These are phyloP conservation scores for Kuraishia molischiana DNA, from an alignment of 805 yeast species.

Conservation along the genomic window DNA sequence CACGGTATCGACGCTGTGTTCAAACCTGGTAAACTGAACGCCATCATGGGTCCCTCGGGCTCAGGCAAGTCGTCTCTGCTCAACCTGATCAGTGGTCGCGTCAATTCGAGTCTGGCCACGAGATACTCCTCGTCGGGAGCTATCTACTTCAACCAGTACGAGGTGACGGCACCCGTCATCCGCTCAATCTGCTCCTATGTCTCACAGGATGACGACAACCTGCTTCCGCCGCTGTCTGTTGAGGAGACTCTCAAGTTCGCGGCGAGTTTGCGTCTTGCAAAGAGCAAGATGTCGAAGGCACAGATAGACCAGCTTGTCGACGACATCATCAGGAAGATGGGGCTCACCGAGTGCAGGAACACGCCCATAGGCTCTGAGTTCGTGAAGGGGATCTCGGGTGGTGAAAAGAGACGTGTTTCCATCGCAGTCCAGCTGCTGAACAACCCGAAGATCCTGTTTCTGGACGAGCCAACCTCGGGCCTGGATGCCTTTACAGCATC, in stretches of 20 bases:
- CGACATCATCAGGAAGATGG: constrained; percentile 53
- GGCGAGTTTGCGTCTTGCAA: constrained; percentile 56
- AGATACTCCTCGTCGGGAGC: constrained; percentile 27
- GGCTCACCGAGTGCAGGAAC: constrained; percentile 68
- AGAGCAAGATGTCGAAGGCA: constrained; percentile 18
- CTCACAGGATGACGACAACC: constrained; percentile 69
- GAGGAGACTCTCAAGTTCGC: constrained; percentile 67
- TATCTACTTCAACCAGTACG: constrained; percentile 29
- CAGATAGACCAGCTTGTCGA: constrained; percentile 41
- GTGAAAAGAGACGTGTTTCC: constrained; percentile 76
- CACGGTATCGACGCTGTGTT: constrained; percentile 40
- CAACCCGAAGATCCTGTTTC: constrained; percentile 58
- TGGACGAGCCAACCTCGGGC: constrained; percentile 90
- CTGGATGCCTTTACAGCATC: constrained; percentile 73
- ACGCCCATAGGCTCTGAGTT: constrained; percentile 55
- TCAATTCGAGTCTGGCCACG: constrained; percentile 22
- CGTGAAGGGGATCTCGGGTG: constrained; percentile 61
- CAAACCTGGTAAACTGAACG: constrained; percentile 48
- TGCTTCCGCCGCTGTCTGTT: constrained; percentile 65
- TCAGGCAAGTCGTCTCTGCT: constrained; percentile 67
- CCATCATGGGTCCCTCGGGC: constrained; percentile 77
- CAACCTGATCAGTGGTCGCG: constrained; percentile 52
- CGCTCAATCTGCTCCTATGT: constrained; percentile 59
- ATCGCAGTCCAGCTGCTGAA: constrained; percentile 72
- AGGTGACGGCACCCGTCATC: constrained; percentile 23